phyloP scores from a whole-genome alignment of 257 asterid genomes.

The Leonotis leonurus region DNA sequence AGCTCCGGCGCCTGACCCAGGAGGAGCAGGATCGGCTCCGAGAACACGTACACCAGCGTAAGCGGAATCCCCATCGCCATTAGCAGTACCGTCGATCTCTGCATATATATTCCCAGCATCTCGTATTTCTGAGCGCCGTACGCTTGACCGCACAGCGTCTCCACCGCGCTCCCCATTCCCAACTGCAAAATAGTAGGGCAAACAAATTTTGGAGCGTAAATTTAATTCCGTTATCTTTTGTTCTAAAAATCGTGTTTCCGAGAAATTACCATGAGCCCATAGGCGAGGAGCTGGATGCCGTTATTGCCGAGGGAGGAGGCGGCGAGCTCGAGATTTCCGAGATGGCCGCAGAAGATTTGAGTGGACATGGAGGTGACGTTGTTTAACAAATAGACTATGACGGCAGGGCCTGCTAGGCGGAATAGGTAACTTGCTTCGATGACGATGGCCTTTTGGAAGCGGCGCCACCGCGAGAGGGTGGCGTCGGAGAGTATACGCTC shows the following conservation, averaged over 20 bases:
- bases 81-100: conserved; percentile 51
- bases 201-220: not conserved
- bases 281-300: conserved; percentile 49
- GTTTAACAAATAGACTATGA: conserved; percentile 37
- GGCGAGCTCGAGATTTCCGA: conserved; percentile 58
- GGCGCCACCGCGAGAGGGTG: conserved; percentile 23
- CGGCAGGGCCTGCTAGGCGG: conserved; percentile 50
- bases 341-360: conserved; percentile 58
- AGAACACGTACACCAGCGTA: conserved; percentile 30
- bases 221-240: too few species aligned
- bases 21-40: conserved; percentile 34
- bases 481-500: conserved; percentile 27
- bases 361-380: conserved; percentile 41
- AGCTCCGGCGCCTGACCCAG: conserved; percentile 42
- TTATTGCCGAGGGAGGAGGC: conserved; percentile 47
- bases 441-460: conserved; percentile 21
- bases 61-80: conserved; percentile 36
- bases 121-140: conserved; percentile 42
- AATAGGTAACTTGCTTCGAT: conserved; percentile 28
- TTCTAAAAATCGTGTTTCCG: too few species aligned
- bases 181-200: too few species aligned
- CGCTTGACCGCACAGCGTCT: conserved; percentile 68
- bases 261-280: conserved; percentile 50
- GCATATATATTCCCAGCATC: conserved; percentile 58
- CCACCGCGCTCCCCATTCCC: conserved; percentile 84